These are phyloP conservation scores for Paraphysoderma sedebokerense DNA, from an alignment of 371 early-diverging fungal species.

Conservation along the genomic window DNA sequence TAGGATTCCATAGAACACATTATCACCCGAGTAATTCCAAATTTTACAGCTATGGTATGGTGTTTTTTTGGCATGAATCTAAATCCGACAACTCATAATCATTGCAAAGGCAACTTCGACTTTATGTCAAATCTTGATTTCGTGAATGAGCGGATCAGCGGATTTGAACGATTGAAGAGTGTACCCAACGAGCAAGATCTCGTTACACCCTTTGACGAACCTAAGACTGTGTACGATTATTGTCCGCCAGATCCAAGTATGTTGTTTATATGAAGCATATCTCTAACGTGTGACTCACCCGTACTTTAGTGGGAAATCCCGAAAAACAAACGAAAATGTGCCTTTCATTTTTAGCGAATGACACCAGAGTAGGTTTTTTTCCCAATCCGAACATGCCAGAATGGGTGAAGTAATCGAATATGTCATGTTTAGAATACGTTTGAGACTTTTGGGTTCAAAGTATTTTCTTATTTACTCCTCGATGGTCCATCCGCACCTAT, in stretches of 20 bases:
- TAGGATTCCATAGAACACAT: constrained; percentile 58
- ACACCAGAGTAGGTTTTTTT: constrained; percentile 33
- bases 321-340: constrained; percentile 65
- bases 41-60: constrained; percentile 69
- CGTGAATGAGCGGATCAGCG: constrained; percentile 36
- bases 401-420: too few species aligned
- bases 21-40: constrained; percentile 85
- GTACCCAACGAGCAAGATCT: constrained; percentile 2
- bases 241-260: constrained; percentile 66
- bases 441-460: constrained; percentile 60
- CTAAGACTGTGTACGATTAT: constrained; percentile 24
- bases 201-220: constrained; percentile 26
- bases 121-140: constrained; percentile 50
- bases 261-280: too few species aligned
- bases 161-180: constrained; percentile 11
- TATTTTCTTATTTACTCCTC: constrained; percentile 60
- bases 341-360: constrained; percentile 60
- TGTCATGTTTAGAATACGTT: constrained; percentile 48
- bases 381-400: too few species aligned
- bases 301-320: constrained; percentile 41
- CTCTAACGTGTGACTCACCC: background rate
- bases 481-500: constrained; percentile 84
- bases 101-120: constrained; percentile 54
- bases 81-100: too few species aligned
- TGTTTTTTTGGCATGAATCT: too few species aligned